phyloP scores from a whole-genome alignment of 306 rosid genomes.

The Phaseolus lunatus region DNA sequence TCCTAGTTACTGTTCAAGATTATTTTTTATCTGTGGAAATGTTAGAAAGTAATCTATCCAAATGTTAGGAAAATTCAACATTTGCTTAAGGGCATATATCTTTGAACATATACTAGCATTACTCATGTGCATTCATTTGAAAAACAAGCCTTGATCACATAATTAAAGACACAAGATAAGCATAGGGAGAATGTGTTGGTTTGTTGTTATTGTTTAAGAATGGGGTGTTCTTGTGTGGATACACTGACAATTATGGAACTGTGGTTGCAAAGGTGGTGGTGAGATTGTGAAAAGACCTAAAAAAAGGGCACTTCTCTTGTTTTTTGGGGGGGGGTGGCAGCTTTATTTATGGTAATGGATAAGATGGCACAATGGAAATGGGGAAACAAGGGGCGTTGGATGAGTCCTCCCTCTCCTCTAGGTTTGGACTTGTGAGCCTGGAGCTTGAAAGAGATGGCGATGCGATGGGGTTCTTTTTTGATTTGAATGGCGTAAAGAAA shows the following conservation, averaged over 20 bases:
- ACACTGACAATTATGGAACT: slow-evolving; percentile 37
- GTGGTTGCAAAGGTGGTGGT: slow-evolving; percentile 40
- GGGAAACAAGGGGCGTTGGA: slow-evolving; percentile 17
- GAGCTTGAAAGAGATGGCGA: slow-evolving; percentile 52
- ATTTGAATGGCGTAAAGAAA: slow-evolving; percentile 40
- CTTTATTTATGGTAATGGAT: slow-evolving; percentile 35
- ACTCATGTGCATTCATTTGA: background rate
- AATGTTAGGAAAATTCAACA: background rate
- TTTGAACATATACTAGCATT: background rate
- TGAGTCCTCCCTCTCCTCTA: slow-evolving; percentile 18
- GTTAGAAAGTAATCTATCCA: background rate
- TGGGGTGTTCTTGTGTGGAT: background rate
- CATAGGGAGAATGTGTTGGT: background rate
- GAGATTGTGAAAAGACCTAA: slow-evolving; percentile 34
- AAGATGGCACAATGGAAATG: slow-evolving; percentile 39
- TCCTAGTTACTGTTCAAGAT: background rate
- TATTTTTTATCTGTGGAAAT: background rate
- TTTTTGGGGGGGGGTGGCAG: slow-evolving; percentile 47
- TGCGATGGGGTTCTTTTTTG: slow-evolving; percentile 37
- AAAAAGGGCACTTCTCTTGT: slow-evolving; percentile 37
- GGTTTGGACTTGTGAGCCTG: slow-evolving; percentile 44
- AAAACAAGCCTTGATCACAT: background rate
- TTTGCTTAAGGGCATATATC: background rate
- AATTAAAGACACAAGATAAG: background rate
- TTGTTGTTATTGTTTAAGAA: background rate